Percentiles rank a stretch among this genome's conserved stretches.
Conservation (phyloP, 1,284 basidiomycete species). For the Trametes sp. region DNA sequence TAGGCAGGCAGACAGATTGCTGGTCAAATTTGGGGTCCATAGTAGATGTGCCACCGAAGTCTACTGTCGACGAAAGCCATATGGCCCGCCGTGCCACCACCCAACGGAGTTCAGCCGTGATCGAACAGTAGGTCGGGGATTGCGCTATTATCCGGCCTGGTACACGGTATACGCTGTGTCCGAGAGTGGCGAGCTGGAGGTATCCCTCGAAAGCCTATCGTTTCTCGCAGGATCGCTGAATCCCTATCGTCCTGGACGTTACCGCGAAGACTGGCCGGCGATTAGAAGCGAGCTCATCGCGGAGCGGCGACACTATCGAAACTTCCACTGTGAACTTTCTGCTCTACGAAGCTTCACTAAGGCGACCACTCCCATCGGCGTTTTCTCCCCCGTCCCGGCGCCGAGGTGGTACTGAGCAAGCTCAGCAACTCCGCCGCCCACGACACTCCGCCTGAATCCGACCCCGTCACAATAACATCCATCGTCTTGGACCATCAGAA, state of each 20-base stretch:
- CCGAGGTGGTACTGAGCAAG: neutral
- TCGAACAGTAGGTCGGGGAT: neutral
- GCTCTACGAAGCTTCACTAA: neutral
- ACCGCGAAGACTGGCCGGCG: neutral
- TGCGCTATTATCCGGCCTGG: neutral
- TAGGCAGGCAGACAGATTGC: no score
- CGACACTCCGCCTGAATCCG: constrained; percentile 14
- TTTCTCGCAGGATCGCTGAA: no score
- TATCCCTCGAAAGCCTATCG: no score
- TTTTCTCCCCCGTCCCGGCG: neutral
- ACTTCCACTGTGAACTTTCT: neutral
- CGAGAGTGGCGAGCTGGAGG: no score
- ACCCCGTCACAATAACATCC: constrained; percentile 10
- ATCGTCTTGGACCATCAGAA: constrained; percentile 20
- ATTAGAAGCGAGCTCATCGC: neutral
- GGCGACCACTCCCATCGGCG: neutral
- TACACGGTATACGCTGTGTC: neutral
- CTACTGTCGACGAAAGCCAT: neutral
- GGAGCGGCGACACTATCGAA: neutral
- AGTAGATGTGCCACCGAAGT: neutral
- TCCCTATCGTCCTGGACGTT: neutral
- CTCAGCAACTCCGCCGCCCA: constrained; percentile 14
- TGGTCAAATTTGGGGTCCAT: no score
- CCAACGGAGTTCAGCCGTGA: neutral
- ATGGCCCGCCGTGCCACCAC: neutral